Evolutionary conservation across 2,329 filamentous ascomycete genomes (phyloP).

Genomic region (Torrubiella hemipterigena): DNA sequence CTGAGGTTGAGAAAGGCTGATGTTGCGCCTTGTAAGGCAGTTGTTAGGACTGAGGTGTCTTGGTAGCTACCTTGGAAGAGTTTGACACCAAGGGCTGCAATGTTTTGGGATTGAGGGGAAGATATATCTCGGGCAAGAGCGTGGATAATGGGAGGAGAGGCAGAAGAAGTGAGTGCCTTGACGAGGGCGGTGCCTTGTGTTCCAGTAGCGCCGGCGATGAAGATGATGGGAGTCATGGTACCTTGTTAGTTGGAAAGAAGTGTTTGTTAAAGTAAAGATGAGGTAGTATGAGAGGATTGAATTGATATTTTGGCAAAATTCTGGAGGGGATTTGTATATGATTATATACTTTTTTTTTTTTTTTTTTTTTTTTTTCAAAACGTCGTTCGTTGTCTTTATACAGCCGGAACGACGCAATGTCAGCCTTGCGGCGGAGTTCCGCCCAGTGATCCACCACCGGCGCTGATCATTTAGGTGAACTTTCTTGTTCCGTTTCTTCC

Average conservation of each 20-base stretch:
- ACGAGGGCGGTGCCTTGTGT: slow-evolving; percentile 24
- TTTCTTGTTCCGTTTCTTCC: background rate
- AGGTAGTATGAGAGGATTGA: background rate
- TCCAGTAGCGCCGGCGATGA: slow-evolving; percentile 27
- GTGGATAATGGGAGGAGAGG: slow-evolving; percentile 14
- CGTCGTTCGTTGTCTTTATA: background rate
- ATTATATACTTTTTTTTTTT: background rate
- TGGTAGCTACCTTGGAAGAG: slow-evolving; percentile 21
- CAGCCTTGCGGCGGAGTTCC: too few relatives aligned
- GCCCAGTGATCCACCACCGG: too few relatives aligned
- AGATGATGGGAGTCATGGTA: slow-evolving; percentile 12
- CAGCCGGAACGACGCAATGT: too few relatives aligned
- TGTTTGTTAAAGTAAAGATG: background rate
- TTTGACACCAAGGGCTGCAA: slow-evolving; percentile 19
- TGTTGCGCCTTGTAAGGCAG: slow-evolving; percentile 16
- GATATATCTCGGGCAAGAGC: slow-evolving; percentile 19
- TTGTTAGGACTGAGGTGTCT: slow-evolving; percentile 15
- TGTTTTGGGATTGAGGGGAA: slow-evolving; percentile 16
- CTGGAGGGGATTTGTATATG: background rate
- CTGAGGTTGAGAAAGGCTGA: slow-evolving; percentile 2
- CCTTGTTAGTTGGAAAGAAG: background rate
- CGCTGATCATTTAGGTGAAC: too few relatives aligned
- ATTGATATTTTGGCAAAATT: too few relatives aligned
- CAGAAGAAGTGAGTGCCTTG: slow-evolving; percentile 17
- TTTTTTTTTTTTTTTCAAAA: background rate